Percentiles rank a stretch among this genome's conserved stretches.
phyloP scores from a whole-genome alignment of 1,139 yeast species.

The Kodamaea fungicola region DNA sequence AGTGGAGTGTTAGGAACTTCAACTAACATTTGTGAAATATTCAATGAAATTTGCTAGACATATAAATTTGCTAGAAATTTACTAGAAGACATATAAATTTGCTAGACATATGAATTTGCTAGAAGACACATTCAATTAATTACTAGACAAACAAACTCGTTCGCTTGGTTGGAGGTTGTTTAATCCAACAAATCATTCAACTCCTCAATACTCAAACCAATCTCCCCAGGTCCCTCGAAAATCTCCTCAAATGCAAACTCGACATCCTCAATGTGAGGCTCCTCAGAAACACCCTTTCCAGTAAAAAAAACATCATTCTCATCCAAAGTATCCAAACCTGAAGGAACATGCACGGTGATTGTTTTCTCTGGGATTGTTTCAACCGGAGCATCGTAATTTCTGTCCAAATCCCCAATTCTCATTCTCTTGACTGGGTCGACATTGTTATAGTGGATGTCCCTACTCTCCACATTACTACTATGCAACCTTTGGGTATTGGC shows the following conservation, averaged over 20 bases:
- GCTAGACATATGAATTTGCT: no score
- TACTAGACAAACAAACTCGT: no score
- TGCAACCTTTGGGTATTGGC: constrained; percentile 3
- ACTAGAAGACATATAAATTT: no score
- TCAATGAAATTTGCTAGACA: no score
- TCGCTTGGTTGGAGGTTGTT: not conserved
- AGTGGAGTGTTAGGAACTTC: no score
- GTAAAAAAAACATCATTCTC: constrained; percentile 24
- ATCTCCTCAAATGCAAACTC: constrained; percentile 4
- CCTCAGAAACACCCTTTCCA: constrained; percentile 10
- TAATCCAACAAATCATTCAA: constrained; percentile 38
- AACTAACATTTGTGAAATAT: no score
- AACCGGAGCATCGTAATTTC: constrained; percentile 12
- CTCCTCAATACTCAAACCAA: constrained; percentile 36
- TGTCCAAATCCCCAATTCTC: not conserved
- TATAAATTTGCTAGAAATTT: no score
- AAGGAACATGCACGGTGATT: constrained; percentile 31
- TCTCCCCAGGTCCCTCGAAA: constrained; percentile 9
- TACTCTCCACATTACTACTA: constrained; percentile 5
- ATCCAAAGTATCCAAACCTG: constrained; percentile 22
- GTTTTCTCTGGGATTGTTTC: constrained; percentile 17
- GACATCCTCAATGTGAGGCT: constrained; percentile 2
- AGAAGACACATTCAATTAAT: no score
- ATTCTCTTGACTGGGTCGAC: constrained; percentile 34
- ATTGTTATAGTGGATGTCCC: constrained; percentile 17